Evolutionary conservation across 2,329 filamentous ascomycete species (phyloP), one percentile per base, ranked within the genome.

Genomic region (Trichoderma atrobrunneum): DNA sequence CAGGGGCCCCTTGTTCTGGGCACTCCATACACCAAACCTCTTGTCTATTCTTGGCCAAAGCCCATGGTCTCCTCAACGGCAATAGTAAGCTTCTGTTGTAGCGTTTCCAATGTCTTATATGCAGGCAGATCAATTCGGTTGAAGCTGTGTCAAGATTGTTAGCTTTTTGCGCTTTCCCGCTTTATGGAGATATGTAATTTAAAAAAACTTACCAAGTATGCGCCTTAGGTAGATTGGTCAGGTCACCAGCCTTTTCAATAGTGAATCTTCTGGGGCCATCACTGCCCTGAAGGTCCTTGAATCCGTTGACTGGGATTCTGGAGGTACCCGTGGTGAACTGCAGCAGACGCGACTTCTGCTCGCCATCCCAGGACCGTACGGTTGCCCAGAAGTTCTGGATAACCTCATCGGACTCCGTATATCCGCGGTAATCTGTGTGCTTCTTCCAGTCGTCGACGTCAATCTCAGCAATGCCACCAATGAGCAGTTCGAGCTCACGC

Each of bases 391-490:
- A 99, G 86, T 97, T 95, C 82, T 97, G 93, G 76, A 99, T 96
- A 30, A 99, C 96, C 79, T 98, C 94, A 78, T 99, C 96, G 72
- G 91, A 94, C 84, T 99, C 96, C 11, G 97, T 98, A 87, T 99
- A 99, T 70, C 96, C 96, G 77, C 96, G 92, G 83, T 99, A 99
- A 80, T 99, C 96, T 61, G 96, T 99, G 84, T 99, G 96, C 87
- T 99, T 99, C 92, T 99, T 98, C 96, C 96, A 99, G 83, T 99
- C 96, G 73, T 99, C 96, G 18, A 99, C 95, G 79, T 99, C 96
- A 77, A 99, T 99, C 83, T 99, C 96, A n/a, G 96, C 96, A 78
- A 99, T 99, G 87, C 96, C 96, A 76, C 96, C 96, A 79, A 99
- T 98, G 76, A 99, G 88, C 76, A 99, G 85, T 83, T 99, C 96